Conservation (phyloP, 768 basidiomycete genomes). For the Artomyces pyxidatus region DNA sequence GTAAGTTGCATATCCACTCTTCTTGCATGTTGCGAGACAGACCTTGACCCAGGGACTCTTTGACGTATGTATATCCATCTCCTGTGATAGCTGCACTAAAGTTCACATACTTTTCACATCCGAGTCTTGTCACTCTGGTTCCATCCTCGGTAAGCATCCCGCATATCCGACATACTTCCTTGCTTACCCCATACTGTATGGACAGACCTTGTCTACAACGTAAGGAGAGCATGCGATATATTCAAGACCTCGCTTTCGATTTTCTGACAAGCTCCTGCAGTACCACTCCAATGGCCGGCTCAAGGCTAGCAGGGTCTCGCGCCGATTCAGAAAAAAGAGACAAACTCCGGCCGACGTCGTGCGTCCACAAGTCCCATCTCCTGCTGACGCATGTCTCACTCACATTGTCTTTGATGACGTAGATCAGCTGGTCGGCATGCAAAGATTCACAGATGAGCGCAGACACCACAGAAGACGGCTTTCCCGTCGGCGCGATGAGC, state of each 20-base stretch:
- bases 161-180: not conserved
- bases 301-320: conserved; percentile 23
- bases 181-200: not conserved
- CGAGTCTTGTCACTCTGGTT: conserved; percentile 86
- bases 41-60: conserved; percentile 19
- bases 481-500: conserved; percentile 75
- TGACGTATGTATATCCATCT: conserved; percentile 19
- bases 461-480: conserved; percentile 58
- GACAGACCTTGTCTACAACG: conserved; percentile 61
- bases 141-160: conserved; percentile 55
- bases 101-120: not conserved
- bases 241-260: too few relatives aligned
- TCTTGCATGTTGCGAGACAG: not conserved
- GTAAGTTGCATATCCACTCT: conserved; percentile 36
- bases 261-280: conserved; percentile 9
- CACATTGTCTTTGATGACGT: conserved; percentile 1
- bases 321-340: conserved; percentile 25
- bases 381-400: not conserved
- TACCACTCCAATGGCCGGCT: conserved; percentile 24
- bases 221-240: conserved; percentile 20
- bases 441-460: conserved; percentile 80
- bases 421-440: conserved; percentile 86
- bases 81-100: not conserved
- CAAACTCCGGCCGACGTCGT: conserved; percentile 84
- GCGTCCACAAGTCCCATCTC: conserved; percentile 28